Percentiles rank a stretch among this genome's conserved stretches.
These are phyloP conservation scores for Dysphania ambrosioides DNA, from an alignment of 148 eudicot species.

Conservation along the genomic window DNA sequence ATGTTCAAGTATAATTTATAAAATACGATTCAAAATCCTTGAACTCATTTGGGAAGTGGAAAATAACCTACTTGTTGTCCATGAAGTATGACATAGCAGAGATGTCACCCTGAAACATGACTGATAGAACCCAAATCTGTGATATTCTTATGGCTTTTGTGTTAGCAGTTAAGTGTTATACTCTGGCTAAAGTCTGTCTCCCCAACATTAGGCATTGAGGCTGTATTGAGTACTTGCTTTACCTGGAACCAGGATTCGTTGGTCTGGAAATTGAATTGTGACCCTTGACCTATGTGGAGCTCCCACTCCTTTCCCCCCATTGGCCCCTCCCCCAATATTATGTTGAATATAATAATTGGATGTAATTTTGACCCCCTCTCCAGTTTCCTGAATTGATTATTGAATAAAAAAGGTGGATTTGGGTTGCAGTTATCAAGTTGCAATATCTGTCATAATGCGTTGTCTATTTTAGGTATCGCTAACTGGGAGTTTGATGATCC, in stretches of 20 bases:
- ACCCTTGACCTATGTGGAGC: background rate
- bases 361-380: background rate
- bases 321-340: background rate
- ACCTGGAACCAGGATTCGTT: background rate
- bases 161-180: background rate
- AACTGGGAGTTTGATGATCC: background rate
- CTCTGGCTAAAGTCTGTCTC: background rate
- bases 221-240: background rate
- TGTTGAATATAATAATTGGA: too few species aligned
- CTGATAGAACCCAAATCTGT: background rate
- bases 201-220: background rate
- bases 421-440: background rate
- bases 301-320: background rate
- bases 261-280: slow-evolving; percentile 2
- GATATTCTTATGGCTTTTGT: background rate
- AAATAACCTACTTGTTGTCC: background rate
- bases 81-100: background rate
- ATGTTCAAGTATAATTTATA: background rate
- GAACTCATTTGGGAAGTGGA: background rate
- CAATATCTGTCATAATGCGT: background rate
- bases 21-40: background rate
- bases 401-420: background rate
- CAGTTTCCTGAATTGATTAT: background rate
- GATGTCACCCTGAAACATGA: background rate
- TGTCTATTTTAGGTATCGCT: slow-evolving; percentile 15